A percentile compares a stretch with the other conserved stretches of the same genome.
Conservation (phyloP, 768 basidiomycete genomes). For the Agrocybe pediades region DNA sequence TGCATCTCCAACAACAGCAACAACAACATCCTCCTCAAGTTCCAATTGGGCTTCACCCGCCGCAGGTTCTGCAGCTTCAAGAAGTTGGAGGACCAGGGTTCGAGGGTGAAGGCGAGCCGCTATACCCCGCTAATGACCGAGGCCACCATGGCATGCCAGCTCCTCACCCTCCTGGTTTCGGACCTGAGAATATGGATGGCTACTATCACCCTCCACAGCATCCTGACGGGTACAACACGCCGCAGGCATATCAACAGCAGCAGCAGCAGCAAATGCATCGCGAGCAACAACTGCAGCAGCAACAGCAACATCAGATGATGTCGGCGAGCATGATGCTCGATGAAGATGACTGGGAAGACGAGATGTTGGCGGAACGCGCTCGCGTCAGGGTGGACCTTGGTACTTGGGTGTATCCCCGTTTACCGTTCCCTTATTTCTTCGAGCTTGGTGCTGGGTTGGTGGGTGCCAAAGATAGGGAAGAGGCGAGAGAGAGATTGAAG, state of each 20-base stretch:
- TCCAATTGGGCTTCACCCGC: not conserved
- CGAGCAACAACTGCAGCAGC: not conserved
- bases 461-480: conserved; percentile 20
- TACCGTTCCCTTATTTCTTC: conserved; percentile 62
- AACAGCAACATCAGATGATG: not conserved
- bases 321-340: not conserved
- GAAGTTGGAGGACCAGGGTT: not conserved
- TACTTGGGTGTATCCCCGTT: conserved; percentile 56
- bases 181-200: not conserved
- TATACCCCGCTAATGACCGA: not conserved
- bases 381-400: conserved; percentile 46
- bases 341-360: conserved; percentile 17
- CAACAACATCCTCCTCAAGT: conserved; percentile 3
- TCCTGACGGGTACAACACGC: not conserved
- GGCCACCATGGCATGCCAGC: not conserved
- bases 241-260: not conserved
- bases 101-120: not conserved
- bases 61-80: not conserved
- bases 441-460: conserved; percentile 32
- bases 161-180: not conserved
- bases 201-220: not conserved
- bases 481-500: conserved; percentile 18
- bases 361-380: conserved; percentile 22
- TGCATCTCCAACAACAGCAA: conserved; percentile 9
- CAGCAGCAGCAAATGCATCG: not conserved